A percentile compares a stretch with the other conserved stretches of the same genome.
phyloP scores from a whole-genome alignment of 2,329 filamentous ascomycete genomes.

The Alternaria panax region DNA sequence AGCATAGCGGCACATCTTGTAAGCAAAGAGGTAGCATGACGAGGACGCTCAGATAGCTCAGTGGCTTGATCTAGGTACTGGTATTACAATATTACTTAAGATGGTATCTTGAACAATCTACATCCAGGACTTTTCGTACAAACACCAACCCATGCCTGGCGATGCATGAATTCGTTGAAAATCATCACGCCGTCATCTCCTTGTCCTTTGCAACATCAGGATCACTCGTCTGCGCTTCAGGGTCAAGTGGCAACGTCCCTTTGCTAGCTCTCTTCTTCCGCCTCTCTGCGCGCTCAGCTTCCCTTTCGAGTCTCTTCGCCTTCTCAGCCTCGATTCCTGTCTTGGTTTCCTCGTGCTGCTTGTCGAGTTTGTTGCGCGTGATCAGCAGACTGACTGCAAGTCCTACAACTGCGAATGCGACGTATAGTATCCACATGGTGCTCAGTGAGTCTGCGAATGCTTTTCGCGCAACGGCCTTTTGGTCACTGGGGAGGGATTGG shows the following conservation, averaged over 20 bases:
- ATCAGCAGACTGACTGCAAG: conserved; percentile 52
- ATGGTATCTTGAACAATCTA: not conserved
- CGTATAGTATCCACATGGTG: conserved; percentile 61
- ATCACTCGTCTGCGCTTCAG: conserved; percentile 18
- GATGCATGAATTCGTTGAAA: not conserved
- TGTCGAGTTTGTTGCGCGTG: conserved; percentile 51
- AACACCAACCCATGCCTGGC: conserved; percentile 5
- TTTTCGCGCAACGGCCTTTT: conserved; percentile 53
- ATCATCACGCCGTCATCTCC: conserved; percentile 13
- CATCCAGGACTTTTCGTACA: not conserved
- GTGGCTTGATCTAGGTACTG: not conserved
- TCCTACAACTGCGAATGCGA: conserved; percentile 50
- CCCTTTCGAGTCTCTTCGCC: conserved; percentile 48
- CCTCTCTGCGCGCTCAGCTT: conserved; percentile 42
- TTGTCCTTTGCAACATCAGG: conserved; percentile 1
- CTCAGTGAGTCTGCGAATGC: conserved; percentile 55
- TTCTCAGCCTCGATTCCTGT: conserved; percentile 56
- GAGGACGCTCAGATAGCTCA: not conserved
- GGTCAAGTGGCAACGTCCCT: conserved; percentile 25
- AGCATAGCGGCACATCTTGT: not conserved
- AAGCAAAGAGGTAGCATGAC: not conserved
- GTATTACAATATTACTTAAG: not conserved
- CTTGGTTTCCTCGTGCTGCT: conserved; percentile 58
- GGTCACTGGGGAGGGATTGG: conserved; percentile 56
- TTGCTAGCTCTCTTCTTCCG: conserved; percentile 37